Conservation (phyloP, 2,329 filamentous ascomycete species). For the Penicillium psychrosexuale region DNA sequence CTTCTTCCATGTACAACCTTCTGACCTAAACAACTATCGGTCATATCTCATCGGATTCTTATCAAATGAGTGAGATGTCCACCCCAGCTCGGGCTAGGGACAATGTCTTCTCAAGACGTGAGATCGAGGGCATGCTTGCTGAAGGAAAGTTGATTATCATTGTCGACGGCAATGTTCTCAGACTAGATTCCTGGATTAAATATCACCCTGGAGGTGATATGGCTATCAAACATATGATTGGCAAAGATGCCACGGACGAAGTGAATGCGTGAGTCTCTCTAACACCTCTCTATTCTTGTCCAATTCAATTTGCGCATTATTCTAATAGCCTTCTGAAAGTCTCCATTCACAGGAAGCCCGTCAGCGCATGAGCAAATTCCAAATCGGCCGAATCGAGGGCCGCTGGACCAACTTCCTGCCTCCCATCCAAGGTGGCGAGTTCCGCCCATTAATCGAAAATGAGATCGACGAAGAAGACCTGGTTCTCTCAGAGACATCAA, state of each 20-base stretch:
- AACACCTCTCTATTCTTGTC: background rate
- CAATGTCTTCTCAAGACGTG: slow-evolving; percentile 18
- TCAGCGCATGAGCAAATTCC: slow-evolving; percentile 70
- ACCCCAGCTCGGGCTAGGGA: slow-evolving; percentile 8
- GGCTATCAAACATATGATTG: slow-evolving; percentile 86
- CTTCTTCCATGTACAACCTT: background rate
- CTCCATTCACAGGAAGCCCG: slow-evolving; percentile 78
- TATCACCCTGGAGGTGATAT: slow-evolving; percentile 90
- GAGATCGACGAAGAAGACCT: slow-evolving; percentile 33
- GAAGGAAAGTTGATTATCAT: slow-evolving; percentile 75
- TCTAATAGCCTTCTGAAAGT: slow-evolving; percentile 45
- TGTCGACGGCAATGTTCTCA: slow-evolving; percentile 73
- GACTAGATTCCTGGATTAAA: slow-evolving; percentile 78
- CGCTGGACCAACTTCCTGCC: slow-evolving; percentile 81
- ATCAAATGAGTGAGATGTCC: slow-evolving; percentile 3
- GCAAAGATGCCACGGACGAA: slow-evolving; percentile 89
- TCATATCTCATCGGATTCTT: background rate
- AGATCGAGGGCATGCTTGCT: slow-evolving; percentile 78
- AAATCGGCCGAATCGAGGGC: slow-evolving; percentile 75
- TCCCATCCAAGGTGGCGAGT: slow-evolving; percentile 81
- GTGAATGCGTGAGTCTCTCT: slow-evolving; percentile 67
- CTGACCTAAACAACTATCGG: background rate
- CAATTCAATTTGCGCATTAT: background rate
- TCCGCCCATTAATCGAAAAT: slow-evolving; percentile 52
- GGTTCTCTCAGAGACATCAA: slow-evolving; percentile 38